These are phyloP conservation scores for Trichaptum fuscoviolaceum DNA, from an alignment of 768 basidiomycete genomes.

Conservation along the genomic window DNA sequence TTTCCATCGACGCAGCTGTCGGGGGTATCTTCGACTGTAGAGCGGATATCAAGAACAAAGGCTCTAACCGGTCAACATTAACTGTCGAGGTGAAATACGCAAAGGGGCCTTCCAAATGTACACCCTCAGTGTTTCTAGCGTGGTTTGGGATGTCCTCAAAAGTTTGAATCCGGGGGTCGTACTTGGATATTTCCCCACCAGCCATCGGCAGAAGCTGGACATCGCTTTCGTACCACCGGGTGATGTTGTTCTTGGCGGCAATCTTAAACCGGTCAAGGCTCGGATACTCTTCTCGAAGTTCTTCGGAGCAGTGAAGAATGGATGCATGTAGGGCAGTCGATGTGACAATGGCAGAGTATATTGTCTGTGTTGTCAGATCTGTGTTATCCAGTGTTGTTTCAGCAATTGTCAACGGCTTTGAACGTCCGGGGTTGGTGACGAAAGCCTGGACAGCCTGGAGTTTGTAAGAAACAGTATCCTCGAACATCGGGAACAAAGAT, in stretches of 20 bases:
- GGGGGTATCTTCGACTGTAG: constrained; percentile 41
- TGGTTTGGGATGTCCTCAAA: constrained; percentile 42
- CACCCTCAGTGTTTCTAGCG: constrained; percentile 27
- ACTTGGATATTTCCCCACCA: constrained; percentile 46
- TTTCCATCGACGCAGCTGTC: constrained; percentile 49
- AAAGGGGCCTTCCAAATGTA: constrained; percentile 70
- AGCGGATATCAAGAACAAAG: constrained; percentile 73
- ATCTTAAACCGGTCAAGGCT: constrained; percentile 83
- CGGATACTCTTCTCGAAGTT: constrained; percentile 60
- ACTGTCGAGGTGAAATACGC: constrained; percentile 79
- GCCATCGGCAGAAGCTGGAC: constrained; percentile 51
- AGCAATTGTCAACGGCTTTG: constrained; percentile 48
- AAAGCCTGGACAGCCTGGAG: constrained; percentile 54
- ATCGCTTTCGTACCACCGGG: constrained; percentile 60
- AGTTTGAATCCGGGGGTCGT: constrained; percentile 43
- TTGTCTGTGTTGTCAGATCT: constrained; percentile 13
- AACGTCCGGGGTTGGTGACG: constrained; percentile 28
- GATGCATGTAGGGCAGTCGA: constrained; percentile 84
- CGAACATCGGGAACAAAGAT: constrained; percentile 54
- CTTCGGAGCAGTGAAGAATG: constrained; percentile 79
- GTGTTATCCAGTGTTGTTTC: constrained; percentile 37
- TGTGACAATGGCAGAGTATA: constrained; percentile 73
- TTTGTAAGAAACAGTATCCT: constrained; percentile 33
- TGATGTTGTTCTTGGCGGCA: constrained; percentile 72
- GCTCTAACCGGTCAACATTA: constrained; percentile 84